These are phyloP conservation scores for Moelleriella libera DNA, from an alignment of 2,329 filamentous ascomycete species.

Conservation along the genomic window DNA sequence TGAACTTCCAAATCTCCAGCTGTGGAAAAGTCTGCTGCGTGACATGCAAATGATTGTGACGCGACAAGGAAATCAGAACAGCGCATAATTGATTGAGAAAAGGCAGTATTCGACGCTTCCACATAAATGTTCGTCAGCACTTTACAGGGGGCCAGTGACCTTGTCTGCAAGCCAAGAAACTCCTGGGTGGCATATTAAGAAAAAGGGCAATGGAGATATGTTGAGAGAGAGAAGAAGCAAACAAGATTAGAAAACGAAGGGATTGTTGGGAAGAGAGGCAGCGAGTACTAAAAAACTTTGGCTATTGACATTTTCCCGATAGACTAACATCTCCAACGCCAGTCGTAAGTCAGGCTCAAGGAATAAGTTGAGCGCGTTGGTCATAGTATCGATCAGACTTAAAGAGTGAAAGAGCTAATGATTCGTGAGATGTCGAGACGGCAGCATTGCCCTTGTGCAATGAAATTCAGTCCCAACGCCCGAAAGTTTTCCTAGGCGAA, in stretches of 20 bases:
- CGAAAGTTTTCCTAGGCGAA: slow-evolving; percentile 11
- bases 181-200: too few species aligned
- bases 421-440: slow-evolving; percentile 2
- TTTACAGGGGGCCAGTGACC: too few species aligned
- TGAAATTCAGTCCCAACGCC: slow-evolving; percentile 16
- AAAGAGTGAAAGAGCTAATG: slow-evolving; percentile 8
- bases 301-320: slow-evolving; percentile 22
- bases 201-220: too few species aligned
- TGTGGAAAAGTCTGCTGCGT: too few species aligned
- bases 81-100: too few species aligned
- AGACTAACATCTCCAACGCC: slow-evolving; percentile 26
- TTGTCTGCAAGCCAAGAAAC: too few species aligned
- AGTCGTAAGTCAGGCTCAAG: slow-evolving; percentile 21
- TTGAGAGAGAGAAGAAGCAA: too few species aligned
- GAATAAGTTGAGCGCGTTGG: slow-evolving; percentile 14
- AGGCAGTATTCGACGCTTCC: too few species aligned
- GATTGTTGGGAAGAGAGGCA: slow-evolving; percentile 1
- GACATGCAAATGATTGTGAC: too few species aligned
- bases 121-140: too few species aligned
- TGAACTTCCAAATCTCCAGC: too few species aligned
- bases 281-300: slow-evolving; percentile 17
- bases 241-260: not conserved
- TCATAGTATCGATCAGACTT: slow-evolving; percentile 16
- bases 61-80: too few species aligned
- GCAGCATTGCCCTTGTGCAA: slow-evolving; percentile 7